Percentiles rank a stretch among this genome's conserved stretches.
phyloP scores from a whole-genome alignment of 495 filamentous ascomycete species.

The Clavariopsis aquatica region DNA sequence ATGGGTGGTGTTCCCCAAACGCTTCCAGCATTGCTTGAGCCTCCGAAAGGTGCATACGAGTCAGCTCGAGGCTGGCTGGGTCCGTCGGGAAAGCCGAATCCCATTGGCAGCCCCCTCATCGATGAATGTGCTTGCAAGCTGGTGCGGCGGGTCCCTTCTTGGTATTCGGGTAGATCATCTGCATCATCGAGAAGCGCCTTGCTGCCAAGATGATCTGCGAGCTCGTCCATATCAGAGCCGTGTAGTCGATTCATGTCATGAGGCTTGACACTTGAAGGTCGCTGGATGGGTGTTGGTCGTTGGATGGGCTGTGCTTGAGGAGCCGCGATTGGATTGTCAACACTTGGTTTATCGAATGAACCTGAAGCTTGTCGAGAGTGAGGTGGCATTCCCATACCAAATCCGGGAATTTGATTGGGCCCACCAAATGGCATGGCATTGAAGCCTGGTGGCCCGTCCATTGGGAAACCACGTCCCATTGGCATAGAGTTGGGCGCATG shows the following conservation, averaged over 20 bases:
- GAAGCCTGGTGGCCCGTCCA: constrained; percentile 60
- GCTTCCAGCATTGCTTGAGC: constrained; percentile 24
- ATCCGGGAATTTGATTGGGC: constrained; percentile 38
- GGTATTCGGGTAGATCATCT: constrained; percentile 51
- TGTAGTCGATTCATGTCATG: constrained; percentile 45
- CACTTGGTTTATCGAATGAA: constrained; percentile 56
- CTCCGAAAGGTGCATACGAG: constrained; percentile 34
- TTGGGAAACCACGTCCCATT: constrained; percentile 65
- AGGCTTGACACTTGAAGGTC: constrained; percentile 76
- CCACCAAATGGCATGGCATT: constrained; percentile 45
- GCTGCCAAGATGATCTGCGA: constrained; percentile 85
- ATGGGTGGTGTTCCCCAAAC: constrained; percentile 42
- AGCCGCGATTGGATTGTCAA: constrained; percentile 13
- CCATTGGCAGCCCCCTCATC: constrained; percentile 35
- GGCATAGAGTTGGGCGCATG: constrained; percentile 51
- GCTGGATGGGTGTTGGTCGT: constrained; percentile 83
- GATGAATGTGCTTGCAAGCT: constrained; percentile 41
- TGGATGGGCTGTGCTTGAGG: constrained; percentile 64
- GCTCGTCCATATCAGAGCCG: constrained; percentile 63
- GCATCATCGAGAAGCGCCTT: constrained; percentile 87
- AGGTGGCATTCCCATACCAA: constrained; percentile 45
- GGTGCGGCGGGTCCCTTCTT: constrained; percentile 41
- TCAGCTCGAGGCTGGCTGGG: constrained; percentile 24
- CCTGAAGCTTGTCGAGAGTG: constrained; percentile 64
- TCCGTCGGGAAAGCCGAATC: constrained; percentile 40